Base-by-base conservation (phyloP, 805 yeast genomes). In the Barnettozyma salicaria region DNA sequence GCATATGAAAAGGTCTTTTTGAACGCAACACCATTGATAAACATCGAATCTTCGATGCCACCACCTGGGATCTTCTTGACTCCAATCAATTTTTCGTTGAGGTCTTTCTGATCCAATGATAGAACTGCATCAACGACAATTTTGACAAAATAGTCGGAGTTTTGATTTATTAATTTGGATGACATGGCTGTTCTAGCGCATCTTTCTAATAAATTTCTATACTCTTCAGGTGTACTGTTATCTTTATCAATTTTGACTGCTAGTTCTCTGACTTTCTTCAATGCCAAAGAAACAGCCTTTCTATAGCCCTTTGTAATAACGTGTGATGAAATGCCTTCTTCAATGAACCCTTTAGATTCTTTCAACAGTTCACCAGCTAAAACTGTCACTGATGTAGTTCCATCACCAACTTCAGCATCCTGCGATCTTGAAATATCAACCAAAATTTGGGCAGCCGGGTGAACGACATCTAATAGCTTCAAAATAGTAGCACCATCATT, bases 131-230 rank as follows among this genome's bases (percentile, higher is more conserved):
- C 96, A 17, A 92, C 98, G 9, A 84, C 96, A 95, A 92, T 87
- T 53, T 87, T 83, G 30, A 96, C 86, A 69, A 90, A 92, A 54
- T 92, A 88, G 25, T 72, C 78, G 6, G 95, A 73, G 63, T 92
- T 92, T 48, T 80, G 81, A 58, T 86, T 78, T 55, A 92, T 89
- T 50, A 92, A 69, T 58, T 92, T 92, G 17, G 97, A 88, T 11
- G 95, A 81, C 97, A 92, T 92, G 30, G 98, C 97, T 7, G 99
- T 92, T 45, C 78, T 78, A 10, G 99, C 98, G 65, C 97, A 89
- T 62, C 88, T 78, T 57, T 83, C 92, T 48, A 90, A 70, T 49
- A 89, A 67, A 30, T 77, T 79, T 56, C 95, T 76, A 59, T 80
- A 79, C 49, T 78, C 77, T 26, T 54, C 46, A 11, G 31, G 39